These are phyloP conservation scores for Stramenopiles sp. DNA, from an alignment of 352 stramenopile species.

Conservation along the genomic window DNA sequence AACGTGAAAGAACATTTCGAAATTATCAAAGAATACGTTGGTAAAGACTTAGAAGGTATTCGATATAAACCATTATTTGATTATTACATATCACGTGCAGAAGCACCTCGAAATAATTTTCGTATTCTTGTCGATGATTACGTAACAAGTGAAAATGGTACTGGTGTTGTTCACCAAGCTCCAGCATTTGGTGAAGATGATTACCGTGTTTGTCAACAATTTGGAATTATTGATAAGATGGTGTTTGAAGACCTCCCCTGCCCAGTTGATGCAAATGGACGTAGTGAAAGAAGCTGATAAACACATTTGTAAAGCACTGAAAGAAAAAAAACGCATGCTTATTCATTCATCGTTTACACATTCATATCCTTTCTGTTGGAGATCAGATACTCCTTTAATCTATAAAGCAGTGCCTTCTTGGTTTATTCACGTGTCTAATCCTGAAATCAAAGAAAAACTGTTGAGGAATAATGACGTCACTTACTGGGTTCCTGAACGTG, in stretches of 20 bases:
- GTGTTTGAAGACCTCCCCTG: conserved; percentile 55
- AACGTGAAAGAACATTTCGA: too few species aligned
- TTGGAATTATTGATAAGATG: conserved; percentile 72
- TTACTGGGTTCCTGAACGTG: conserved; percentile 42
- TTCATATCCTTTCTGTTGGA: conserved; percentile 97
- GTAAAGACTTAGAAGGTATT: conserved; percentile 60
- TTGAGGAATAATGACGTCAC: conserved; percentile 45
- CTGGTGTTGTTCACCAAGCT: conserved; percentile 84
- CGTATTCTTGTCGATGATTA: conserved; percentile 82
- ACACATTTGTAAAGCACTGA: conserved; percentile 68
- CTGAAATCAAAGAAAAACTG: conserved; percentile 75
- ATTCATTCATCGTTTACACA: conserved; percentile 82
- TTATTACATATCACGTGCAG: conserved; percentile 36
- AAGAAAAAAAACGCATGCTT: conserved; percentile 61
- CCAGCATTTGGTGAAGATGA: conserved; percentile 97
- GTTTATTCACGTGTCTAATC: conserved; percentile 96
- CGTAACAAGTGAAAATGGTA: conserved; percentile 73
- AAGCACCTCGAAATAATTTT: conserved; percentile 36
- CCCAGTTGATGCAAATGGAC: conserved; percentile 76
- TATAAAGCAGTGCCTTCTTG: conserved; percentile 94
- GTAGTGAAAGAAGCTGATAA: conserved; percentile 90
- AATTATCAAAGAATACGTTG: conserved; percentile 47
- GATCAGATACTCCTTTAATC: conserved; percentile 95
- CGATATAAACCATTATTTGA: conserved; percentile 81
- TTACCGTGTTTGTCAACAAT: conserved; percentile 86